Conservation (phyloP, 1,284 basidiomycete genomes). For the Ustilago cynodontis region DNA sequence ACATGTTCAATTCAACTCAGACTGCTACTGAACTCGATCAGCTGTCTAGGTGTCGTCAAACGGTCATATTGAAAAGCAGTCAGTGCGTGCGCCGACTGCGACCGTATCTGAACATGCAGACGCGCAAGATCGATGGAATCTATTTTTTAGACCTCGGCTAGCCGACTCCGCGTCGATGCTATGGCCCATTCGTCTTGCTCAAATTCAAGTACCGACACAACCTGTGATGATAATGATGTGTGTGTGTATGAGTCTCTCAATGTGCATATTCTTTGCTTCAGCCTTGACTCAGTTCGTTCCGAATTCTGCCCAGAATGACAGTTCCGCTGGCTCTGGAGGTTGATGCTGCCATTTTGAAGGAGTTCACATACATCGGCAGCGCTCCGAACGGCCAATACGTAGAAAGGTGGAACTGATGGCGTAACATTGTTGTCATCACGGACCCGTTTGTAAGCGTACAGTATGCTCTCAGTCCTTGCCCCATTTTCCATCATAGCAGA, state of each 20-base stretch:
- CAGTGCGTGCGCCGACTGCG: too few relatives aligned
- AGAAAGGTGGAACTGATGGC: slow-evolving; percentile 2
- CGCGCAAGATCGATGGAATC: slow-evolving; percentile 19
- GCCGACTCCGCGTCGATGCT: slow-evolving; percentile 21
- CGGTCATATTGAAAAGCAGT: too few relatives aligned
- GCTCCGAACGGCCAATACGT: too few relatives aligned
- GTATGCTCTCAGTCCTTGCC: too few relatives aligned
- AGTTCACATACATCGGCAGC: too few relatives aligned
- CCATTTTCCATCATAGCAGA: too few relatives aligned
- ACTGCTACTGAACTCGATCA: too few relatives aligned
- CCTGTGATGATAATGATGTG: neutral
- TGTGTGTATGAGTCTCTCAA: neutral
- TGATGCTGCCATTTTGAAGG: neutral
- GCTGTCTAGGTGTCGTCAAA: too few relatives aligned
- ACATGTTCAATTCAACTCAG: too few relatives aligned
- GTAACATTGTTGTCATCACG: neutral
- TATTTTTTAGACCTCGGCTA: slow-evolving; percentile 42
- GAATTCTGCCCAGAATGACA: neutral
- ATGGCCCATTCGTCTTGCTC: neutral
- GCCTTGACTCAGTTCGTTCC: neutral
- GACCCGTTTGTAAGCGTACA: too few relatives aligned
- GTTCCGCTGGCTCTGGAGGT: neutral
- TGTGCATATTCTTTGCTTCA: neutral
- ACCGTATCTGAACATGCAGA: too few relatives aligned
- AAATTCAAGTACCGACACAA: slow-evolving; percentile 27